Conservation (phyloP, 495 filamentous ascomycete species). For the Xylaria bambusicola region DNA sequence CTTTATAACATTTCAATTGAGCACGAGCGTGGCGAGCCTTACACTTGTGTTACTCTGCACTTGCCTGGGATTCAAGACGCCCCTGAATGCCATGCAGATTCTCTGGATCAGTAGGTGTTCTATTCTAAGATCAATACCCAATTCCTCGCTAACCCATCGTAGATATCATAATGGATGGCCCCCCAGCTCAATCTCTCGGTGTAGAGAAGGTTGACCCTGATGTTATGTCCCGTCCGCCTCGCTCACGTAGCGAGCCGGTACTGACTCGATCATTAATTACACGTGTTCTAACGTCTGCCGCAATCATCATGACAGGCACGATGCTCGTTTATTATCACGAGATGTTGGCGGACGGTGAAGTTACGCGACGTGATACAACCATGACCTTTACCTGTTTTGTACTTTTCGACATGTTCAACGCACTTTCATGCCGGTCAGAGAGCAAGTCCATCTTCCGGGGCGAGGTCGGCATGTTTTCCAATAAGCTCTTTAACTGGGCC, state of each 20-base stretch:
- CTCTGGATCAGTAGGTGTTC: conserved; percentile 90
- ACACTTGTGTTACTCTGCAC: conserved; percentile 90
- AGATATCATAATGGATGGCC: conserved; percentile 99
- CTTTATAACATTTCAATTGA: conserved; percentile 97
- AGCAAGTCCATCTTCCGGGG: conserved; percentile 83
- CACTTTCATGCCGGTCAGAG: conserved; percentile 88
- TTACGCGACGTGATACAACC: conserved; percentile 92
- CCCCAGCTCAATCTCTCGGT: conserved; percentile 93
- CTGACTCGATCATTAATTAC: conserved; percentile 78
- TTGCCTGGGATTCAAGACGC: conserved; percentile 86
- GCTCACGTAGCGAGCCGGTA: conserved; percentile 79
- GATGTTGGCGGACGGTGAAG: conserved; percentile 76
- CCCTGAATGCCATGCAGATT: conserved; percentile 98
- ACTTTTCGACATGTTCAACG: conserved; percentile 99
- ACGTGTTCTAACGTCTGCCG: conserved; percentile 83
- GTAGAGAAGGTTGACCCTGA: conserved; percentile 94
- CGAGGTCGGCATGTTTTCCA: conserved; percentile 78
- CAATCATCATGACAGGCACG: conserved; percentile 88
- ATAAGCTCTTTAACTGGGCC: conserved; percentile 94
- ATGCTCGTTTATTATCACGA: conserved; percentile 88
- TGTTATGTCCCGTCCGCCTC: conserved; percentile 90
- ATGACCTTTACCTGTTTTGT: conserved; percentile 99
- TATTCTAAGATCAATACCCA: background rate
- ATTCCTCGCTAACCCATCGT: conserved; percentile 21
- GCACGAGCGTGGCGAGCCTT: conserved; percentile 92